Percentiles rank a stretch among this genome's conserved stretches.
Evolutionary conservation across 2,329 filamentous ascomycete genomes (phyloP).

Genomic region (Colletotrichum truncatum): DNA sequence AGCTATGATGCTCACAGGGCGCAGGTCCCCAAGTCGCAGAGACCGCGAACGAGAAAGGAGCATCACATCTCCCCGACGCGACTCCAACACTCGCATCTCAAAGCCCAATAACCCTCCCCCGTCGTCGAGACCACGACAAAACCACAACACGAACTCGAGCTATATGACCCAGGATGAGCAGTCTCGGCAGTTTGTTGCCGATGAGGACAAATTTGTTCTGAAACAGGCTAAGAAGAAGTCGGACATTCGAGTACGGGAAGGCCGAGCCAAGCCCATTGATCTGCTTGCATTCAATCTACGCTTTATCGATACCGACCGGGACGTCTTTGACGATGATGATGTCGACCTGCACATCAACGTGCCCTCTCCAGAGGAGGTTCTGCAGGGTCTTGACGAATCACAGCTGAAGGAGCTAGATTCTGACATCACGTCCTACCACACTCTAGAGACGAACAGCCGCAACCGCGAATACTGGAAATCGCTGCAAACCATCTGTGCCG

Average conservation of each 20-base stretch:
- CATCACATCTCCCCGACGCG: slow-evolving; percentile 63
- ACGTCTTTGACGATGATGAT: slow-evolving; percentile 87
- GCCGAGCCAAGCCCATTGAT: slow-evolving; percentile 91
- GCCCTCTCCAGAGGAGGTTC: slow-evolving; percentile 81
- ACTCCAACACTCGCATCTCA: slow-evolving; percentile 64
- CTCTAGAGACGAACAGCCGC: slow-evolving; percentile 78
- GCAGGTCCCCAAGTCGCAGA: slow-evolving; percentile 49
- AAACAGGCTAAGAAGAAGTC: slow-evolving; percentile 99
- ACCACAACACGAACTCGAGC: slow-evolving; percentile 37
- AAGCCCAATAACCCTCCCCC: slow-evolving; percentile 53
- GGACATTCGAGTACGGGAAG: slow-evolving; percentile 90
- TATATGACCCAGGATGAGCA: slow-evolving; percentile 80
- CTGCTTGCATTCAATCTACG: slow-evolving; percentile 91
- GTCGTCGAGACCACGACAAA: slow-evolving; percentile 38
- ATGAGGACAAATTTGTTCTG: slow-evolving; percentile 95
- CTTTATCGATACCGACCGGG: slow-evolving; percentile 85
- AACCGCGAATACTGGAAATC: slow-evolving; percentile 95
- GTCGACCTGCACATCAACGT: slow-evolving; percentile 78
- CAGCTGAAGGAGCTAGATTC: slow-evolving; percentile 81
- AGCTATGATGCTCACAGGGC: slow-evolving; percentile 60
- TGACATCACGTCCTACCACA: slow-evolving; percentile 82
- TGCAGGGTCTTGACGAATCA: slow-evolving; percentile 74
- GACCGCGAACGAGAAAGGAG: slow-evolving; percentile 46
- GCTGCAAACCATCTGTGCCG: slow-evolving; percentile 83
- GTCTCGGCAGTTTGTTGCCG: slow-evolving; percentile 84